Evolutionary conservation across 495 filamentous ascomycete species (phyloP).

Genomic region (Tuber melanosporum): DNA sequence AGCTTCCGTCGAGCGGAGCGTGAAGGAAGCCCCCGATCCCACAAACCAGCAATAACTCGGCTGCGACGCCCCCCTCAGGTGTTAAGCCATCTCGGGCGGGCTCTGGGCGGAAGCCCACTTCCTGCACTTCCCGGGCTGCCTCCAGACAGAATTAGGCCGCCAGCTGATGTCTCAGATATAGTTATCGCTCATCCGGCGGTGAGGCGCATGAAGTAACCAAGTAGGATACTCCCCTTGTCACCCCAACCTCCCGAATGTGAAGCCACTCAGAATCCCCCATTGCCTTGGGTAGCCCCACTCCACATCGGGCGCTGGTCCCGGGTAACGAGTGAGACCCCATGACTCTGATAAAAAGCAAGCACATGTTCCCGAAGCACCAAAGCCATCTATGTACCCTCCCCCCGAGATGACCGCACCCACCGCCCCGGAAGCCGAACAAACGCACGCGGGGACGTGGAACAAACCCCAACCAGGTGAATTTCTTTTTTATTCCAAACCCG

Average conservation of each 20-base stretch:
- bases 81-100: neutral
- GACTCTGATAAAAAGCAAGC: neutral
- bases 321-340: neutral
- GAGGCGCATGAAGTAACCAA: neutral
- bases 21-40: neutral
- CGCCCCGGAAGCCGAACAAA: neutral
- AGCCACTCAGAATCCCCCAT: neutral
- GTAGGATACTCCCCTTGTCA: neutral
- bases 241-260: neutral
- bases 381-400: neutral
- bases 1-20: neutral
- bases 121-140: neutral
- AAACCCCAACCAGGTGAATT: neutral
- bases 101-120: neutral
- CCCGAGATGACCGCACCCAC: neutral
- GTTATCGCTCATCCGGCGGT: neutral
- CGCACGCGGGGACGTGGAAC: neutral
- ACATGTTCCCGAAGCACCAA: neutral
- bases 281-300: neutral
- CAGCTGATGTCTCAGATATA: neutral
- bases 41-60: neutral
- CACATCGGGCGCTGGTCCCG: neutral
- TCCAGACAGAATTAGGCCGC: neutral
- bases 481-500: neutral
- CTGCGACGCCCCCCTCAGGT: neutral